Percentiles rank a stretch among this genome's conserved stretches.
phyloP scores from a whole-genome alignment of 768 basidiomycete genomes.

The Lenzites betulinus region DNA sequence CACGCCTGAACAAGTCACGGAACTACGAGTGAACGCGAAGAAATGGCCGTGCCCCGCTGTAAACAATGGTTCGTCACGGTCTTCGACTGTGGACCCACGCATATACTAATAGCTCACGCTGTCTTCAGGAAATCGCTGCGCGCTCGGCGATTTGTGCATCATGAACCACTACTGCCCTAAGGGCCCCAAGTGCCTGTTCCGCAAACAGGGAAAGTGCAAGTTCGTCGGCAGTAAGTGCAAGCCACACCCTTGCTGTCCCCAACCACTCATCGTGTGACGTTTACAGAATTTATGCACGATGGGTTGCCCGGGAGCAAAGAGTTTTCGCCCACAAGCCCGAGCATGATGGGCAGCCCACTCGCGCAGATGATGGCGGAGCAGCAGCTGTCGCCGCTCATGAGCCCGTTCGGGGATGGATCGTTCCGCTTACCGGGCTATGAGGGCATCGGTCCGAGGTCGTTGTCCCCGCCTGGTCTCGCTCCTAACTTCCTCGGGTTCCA shows the following conservation, averaged over 20 bases:
- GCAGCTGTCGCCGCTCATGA: slow-evolving; percentile 16
- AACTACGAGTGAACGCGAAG: slow-evolving; percentile 35
- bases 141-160: slow-evolving; percentile 34
- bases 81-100: neutral
- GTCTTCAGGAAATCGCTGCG: slow-evolving; percentile 25
- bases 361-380: neutral
- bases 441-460: slow-evolving; percentile 18
- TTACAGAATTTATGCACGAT: slow-evolving; percentile 18
- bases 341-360: slow-evolving; percentile 11
- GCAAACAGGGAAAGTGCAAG: slow-evolving; percentile 38
- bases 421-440: slow-evolving; percentile 19
- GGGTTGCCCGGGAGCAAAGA: slow-evolving; percentile 1
- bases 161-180: slow-evolving; percentile 42
- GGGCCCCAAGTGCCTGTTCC: slow-evolving; percentile 36
- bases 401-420: slow-evolving; percentile 5
- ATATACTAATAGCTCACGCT: neutral
- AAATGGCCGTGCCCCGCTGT: slow-evolving; percentile 38
- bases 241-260: neutral
- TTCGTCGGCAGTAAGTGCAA: slow-evolving; percentile 33
- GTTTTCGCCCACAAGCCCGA: slow-evolving; percentile 2
- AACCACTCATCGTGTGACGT: neutral
- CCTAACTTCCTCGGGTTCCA: slow-evolving; percentile 18
- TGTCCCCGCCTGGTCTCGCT: slow-evolving; percentile 13
- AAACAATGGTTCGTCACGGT: slow-evolving; percentile 30
- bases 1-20: slow-evolving; percentile 30